Conservation (phyloP, 1,284 basidiomycete species). For the Coniferiporia sulphurascens region DNA sequence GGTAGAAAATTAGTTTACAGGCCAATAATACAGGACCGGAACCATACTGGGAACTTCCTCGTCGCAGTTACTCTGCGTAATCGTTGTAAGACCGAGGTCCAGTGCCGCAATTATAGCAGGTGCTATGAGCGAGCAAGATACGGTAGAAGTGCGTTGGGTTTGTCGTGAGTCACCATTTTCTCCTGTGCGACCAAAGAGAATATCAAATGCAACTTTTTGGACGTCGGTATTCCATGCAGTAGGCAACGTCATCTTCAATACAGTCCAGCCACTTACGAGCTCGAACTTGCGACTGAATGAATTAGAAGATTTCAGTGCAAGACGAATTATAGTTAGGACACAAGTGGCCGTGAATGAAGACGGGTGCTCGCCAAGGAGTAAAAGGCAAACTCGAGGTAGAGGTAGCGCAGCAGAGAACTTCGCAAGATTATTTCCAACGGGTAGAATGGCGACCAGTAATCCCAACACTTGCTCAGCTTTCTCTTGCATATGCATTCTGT, state of each 20-base stretch:
- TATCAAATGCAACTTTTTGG: constrained; percentile 59
- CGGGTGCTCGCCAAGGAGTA: constrained; percentile 69
- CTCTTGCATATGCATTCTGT: constrained; percentile 41
- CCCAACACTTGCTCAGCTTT: constrained; percentile 62
- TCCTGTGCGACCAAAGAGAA: constrained; percentile 48
- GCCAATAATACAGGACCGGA: constrained; percentile 14
- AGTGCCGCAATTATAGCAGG: constrained; percentile 62
- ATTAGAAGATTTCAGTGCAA: constrained; percentile 47
- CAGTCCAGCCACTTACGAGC: constrained; percentile 69
- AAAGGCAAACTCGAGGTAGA: constrained; percentile 63
- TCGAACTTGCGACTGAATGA: constrained; percentile 72
- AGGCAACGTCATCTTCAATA: constrained; percentile 61
- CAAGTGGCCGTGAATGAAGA: constrained; percentile 53
- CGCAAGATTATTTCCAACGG: constrained; percentile 46
- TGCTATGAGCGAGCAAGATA: constrained; percentile 62
- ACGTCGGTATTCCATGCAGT: constrained; percentile 59
- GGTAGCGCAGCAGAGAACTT: constrained; percentile 69
- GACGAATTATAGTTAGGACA: constrained; percentile 53
- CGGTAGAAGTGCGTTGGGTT: constrained; percentile 25
- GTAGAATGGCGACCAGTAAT: constrained; percentile 52
- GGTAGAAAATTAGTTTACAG: constrained; percentile 15
- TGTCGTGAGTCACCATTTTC: background rate
- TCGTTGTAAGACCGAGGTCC: constrained; percentile 33
- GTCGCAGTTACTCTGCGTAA: constrained; percentile 34
- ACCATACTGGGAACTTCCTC: constrained; percentile 23